A percentile compares a stretch with the other conserved stretches of the same genome.
phyloP scores from a whole-genome alignment of 805 yeast species.

The Yamadazyma takamatsuzukensis region DNA sequence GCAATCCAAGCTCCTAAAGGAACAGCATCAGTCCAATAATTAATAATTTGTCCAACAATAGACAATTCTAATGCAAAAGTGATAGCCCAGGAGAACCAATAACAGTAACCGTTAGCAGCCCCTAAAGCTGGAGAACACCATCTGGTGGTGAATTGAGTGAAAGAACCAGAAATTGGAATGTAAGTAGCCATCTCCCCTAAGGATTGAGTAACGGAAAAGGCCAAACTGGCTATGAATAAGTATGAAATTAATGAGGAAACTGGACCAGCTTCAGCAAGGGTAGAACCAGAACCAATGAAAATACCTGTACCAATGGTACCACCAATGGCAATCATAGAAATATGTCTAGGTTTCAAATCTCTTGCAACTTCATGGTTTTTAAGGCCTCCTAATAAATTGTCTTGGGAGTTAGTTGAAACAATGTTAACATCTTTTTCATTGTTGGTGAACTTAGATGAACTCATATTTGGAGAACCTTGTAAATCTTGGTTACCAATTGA shows the following conservation, averaged over 20 bases:
- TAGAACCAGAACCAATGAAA: conserved; percentile 60
- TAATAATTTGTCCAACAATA: conserved; percentile 62
- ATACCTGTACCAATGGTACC: conserved; percentile 81
- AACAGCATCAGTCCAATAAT: conserved; percentile 65
- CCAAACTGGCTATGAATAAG: conserved; percentile 62
- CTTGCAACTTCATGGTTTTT: conserved; percentile 46
- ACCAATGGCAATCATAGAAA: conserved; percentile 74
- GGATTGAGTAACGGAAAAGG: conserved; percentile 63
- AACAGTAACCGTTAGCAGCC: conserved; percentile 67
- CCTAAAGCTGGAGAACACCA: conserved; percentile 71
- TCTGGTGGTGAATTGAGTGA: conserved; percentile 65
- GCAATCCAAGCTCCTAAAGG: conserved; percentile 72
- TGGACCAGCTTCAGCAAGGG: conserved; percentile 61
- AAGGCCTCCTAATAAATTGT: conserved; percentile 4
- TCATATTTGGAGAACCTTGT: background rate
- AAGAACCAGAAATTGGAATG: conserved; percentile 66
- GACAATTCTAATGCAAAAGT: conserved; percentile 74
- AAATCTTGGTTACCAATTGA: conserved; percentile 1
- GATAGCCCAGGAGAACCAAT: conserved; percentile 77
- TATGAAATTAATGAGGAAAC: conserved; percentile 64
- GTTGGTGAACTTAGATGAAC: conserved; percentile 1
- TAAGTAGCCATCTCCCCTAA: conserved; percentile 81
- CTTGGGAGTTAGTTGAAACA: conserved; percentile 7
- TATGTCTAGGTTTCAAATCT: conserved; percentile 61
- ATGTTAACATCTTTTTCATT: conserved; percentile 11